A percentile compares a stretch with the other conserved stretches of the same genome.
Evolutionary conservation across 2,329 filamentous ascomycete species (phyloP).

Genomic region (Corynespora cassiicola): DNA sequence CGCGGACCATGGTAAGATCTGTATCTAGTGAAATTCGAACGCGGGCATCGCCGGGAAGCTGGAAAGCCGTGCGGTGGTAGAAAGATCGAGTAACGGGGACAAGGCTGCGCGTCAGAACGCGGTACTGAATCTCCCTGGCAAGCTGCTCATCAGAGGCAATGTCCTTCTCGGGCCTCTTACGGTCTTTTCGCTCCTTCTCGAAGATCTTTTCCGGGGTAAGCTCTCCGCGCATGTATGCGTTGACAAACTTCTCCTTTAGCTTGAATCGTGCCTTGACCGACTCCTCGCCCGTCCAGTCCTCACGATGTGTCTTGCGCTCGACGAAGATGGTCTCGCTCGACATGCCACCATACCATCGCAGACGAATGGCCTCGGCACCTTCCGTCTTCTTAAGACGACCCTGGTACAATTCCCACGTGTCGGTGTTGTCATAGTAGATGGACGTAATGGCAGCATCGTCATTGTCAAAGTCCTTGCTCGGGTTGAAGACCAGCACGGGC

Average conservation of each 20-base stretch:
- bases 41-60: constrained; percentile 92
- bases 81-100: constrained; percentile 92
- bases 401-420: constrained; percentile 92
- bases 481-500: constrained; percentile 95
- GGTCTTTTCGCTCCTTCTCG: constrained; percentile 93
- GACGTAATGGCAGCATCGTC: constrained; percentile 95
- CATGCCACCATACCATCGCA: constrained; percentile 98
- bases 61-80: constrained; percentile 97
- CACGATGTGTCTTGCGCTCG: constrained; percentile 95
- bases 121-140: constrained; percentile 92
- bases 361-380: constrained; percentile 92
- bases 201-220: constrained; percentile 89
- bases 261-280: constrained; percentile 97
- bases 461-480: constrained; percentile 92
- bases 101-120: constrained; percentile 84
- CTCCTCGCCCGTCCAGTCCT: constrained; percentile 99
- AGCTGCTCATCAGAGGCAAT: constrained; percentile 91
- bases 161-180: constrained; percentile 90
- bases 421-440: constrained; percentile 96
- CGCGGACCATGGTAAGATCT: constrained; percentile 91
- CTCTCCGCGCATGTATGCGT: constrained; percentile 84
- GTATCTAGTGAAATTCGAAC: constrained; percentile 97
- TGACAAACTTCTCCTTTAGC: constrained; percentile 97
- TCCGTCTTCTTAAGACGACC: constrained; percentile 97
- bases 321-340: constrained; percentile 94